Percentiles rank a stretch among this genome's conserved stretches.
These are phyloP conservation scores for Aquilaria sinensis DNA, from an alignment of 345 rosid species.

Conservation along the genomic window DNA sequence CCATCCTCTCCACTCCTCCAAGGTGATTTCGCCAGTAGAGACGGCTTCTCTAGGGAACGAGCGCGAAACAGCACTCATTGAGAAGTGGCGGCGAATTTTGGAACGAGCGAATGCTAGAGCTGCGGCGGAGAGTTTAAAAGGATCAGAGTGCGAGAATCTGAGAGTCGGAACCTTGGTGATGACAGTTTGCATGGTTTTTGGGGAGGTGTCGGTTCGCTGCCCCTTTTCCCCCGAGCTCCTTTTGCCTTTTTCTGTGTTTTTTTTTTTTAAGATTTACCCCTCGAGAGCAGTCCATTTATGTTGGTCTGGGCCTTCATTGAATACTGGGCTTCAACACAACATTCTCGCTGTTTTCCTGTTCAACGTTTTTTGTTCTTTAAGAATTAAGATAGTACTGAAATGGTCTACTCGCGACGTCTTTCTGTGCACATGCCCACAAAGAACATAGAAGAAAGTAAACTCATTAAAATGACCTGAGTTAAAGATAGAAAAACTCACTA, in stretches of 20 bases:
- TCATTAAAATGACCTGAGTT: no score
- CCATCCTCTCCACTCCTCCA: conserved; percentile 82
- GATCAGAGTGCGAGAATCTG: conserved; percentile 23
- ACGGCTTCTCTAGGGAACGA: conserved; percentile 26
- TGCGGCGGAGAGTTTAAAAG: conserved; percentile 23
- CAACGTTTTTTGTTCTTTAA: no score
- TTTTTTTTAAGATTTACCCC: background rate
- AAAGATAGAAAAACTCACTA: no score
- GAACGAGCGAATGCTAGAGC: conserved; percentile 25
- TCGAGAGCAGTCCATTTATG: no score
- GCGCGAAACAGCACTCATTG: conserved; percentile 31
- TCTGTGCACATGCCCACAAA: no score
- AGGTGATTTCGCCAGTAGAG: conserved; percentile 30
- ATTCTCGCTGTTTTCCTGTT: no score
- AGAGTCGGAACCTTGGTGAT: conserved; percentile 15
- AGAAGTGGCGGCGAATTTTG: conserved; percentile 11
- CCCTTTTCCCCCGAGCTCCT: background rate
- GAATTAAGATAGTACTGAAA: no score
- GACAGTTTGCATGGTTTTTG: conserved; percentile 10
- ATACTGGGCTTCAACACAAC: no score
- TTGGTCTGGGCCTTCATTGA: no score
- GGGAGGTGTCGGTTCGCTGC: conserved; percentile 1
- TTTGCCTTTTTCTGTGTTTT: background rate
- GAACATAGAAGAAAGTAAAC: no score
- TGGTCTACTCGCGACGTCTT: no score